phyloP scores from a whole-genome alignment of 2,329 filamentous ascomycete species.

The Venturia effusa region DNA sequence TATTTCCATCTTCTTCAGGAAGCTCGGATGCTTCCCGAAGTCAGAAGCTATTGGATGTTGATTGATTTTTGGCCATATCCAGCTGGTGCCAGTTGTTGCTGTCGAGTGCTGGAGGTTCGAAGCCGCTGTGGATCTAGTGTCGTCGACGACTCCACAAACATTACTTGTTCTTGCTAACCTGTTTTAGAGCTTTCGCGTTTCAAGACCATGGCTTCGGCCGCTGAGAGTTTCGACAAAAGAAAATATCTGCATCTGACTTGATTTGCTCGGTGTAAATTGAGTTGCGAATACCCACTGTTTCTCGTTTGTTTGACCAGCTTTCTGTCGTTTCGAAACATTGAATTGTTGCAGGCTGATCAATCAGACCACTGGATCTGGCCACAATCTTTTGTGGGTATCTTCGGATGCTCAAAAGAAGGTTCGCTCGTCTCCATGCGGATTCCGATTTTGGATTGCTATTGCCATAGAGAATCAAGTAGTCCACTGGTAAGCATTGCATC shows the following conservation, averaged over 20 bases:
- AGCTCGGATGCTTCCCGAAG: not conserved
- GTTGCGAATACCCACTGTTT: not conserved
- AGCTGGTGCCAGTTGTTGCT: not conserved
- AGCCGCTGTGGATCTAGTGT: not conserved
- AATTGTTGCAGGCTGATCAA: not conserved
- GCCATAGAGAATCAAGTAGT: not conserved
- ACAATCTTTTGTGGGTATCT: not conserved
- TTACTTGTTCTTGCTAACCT: not conserved
- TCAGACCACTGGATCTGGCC: not conserved
- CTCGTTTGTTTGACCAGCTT: not conserved
- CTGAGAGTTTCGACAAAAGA: constrained; percentile 3
- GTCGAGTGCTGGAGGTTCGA: not conserved
- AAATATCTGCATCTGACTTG: not conserved
- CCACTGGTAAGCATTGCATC: not conserved
- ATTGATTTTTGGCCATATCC: not conserved
- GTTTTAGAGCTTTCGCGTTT: not conserved
- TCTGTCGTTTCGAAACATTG: not conserved
- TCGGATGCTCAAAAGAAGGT: not conserved
- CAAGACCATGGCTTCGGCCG: not conserved
- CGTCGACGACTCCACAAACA: not conserved
- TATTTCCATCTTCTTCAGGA: not conserved
- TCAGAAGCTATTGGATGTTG: not conserved
- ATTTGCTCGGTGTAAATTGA: not conserved
- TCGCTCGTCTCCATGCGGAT: not conserved
- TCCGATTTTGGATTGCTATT: not conserved